Percentiles rank a stretch among this genome's conserved stretches.
phyloP scores from a whole-genome alignment of 805 yeast genomes.

The Sugiyamaella marilandica region DNA sequence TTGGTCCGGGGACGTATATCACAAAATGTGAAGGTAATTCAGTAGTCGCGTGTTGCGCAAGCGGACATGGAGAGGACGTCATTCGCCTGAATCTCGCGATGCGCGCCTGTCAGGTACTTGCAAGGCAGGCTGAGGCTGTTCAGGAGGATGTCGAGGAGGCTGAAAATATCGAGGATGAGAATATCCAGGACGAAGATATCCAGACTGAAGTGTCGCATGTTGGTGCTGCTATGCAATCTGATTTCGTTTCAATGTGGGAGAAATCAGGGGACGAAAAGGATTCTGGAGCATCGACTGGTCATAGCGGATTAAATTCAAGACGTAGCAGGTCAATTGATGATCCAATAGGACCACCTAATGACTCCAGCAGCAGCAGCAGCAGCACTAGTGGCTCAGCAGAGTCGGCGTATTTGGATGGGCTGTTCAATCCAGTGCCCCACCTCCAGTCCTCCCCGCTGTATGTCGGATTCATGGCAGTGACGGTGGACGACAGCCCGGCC shows the following conservation, averaged over 20 bases:
- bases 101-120: constrained; percentile 4
- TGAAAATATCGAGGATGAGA: not conserved
- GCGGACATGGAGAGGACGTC: constrained; percentile 42
- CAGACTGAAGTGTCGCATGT: too few relatives aligned
- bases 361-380: too few relatives aligned
- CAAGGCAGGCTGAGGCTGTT: not conserved
- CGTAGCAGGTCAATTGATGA: too few relatives aligned
- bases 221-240: too few relatives aligned
- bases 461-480: constrained; percentile 17
- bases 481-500: constrained; percentile 1
- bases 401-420: not conserved
- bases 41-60: constrained; percentile 27
- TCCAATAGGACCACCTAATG: too few relatives aligned
- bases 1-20: constrained; percentile 35
- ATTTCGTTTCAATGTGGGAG: too few relatives aligned
- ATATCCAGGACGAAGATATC: not conserved
- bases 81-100: constrained; percentile 28
- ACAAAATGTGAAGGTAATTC: not conserved
- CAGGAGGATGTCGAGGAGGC: not conserved
- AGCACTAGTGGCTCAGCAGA: too few relatives aligned
- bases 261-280: too few relatives aligned
- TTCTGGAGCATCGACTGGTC: too few relatives aligned
- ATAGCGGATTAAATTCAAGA: too few relatives aligned
- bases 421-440: not conserved
- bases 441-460: constrained; percentile 17